Base-by-base conservation (phyloP, 495 filamentous ascomycete species). In the Talaromyces proteolyticus region DNA sequence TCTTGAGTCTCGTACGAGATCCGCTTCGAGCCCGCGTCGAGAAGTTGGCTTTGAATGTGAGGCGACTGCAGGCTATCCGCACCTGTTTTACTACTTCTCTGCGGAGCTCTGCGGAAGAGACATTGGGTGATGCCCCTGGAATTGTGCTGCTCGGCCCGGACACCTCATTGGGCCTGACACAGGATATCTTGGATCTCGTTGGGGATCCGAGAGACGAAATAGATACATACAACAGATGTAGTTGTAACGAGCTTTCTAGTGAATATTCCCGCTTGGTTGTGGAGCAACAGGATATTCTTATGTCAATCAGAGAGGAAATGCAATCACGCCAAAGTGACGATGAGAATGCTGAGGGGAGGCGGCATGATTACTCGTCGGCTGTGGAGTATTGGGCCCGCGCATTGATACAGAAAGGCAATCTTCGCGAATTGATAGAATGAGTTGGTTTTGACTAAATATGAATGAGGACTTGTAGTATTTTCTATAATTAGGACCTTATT, bases 1-100 rank as follows among this genome's bases (percentile, higher is more conserved):
- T 83, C 4, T 52, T 83, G 49, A 72, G 76, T 49, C 54, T 85
- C 24, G 73, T 71, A 11, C 71, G 68, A 39, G 76, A 82, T 57
- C 78, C 81, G 6, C 50, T 82, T 2, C 53, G 61, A 12, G 62
- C 58, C 22, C 66, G 74, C 11, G 54, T 70, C 21, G 48, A 60
- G 11, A 54, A 68, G 39, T 55, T 84, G n/a, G 70, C 72, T 6
- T 26, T 58, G 26, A 82, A 78, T 48, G 63, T 82, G 17, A 69
- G 63, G 42, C 50, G 56, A 19, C 53, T 79, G 40, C 57, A 67
- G 18, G 50, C 57, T 12, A 40, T 78, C 12, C 59, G 69, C 26
- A 45, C 52, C 21, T 66, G 62, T 14, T 57, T 82, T 12, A 55
- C 47, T 22, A 29, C 2, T 11, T 62, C 26, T 50, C 56, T 21